These are phyloP conservation scores for Gossypium lobatum DNA, from an alignment of 441 rosid species.

Conservation along the genomic window DNA sequence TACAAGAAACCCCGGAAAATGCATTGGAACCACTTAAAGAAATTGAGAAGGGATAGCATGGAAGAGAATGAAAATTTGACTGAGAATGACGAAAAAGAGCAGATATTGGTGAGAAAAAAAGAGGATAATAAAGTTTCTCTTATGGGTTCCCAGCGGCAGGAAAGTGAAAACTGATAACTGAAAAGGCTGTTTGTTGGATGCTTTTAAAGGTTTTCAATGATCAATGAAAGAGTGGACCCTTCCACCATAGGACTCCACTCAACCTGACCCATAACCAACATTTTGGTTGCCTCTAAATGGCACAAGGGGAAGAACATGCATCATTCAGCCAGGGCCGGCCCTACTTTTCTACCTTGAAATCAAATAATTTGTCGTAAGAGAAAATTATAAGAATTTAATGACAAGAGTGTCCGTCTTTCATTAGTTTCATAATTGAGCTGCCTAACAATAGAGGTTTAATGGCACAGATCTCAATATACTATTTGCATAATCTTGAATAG, in stretches of 20 bases:
- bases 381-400: neutral
- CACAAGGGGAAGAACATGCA: conserved; percentile 4
- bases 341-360: neutral
- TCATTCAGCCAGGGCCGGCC: neutral
- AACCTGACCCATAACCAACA: conserved; percentile 7
- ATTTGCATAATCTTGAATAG: no score
- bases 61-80: neutral
- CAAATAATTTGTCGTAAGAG: neutral
- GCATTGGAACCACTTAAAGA: neutral
- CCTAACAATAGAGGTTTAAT: neutral
- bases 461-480: neutral
- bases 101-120: neutral
- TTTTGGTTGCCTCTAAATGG: conserved; percentile 16
- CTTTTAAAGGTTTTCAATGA: conserved; percentile 31
- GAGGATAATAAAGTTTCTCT: conserved; percentile 13
- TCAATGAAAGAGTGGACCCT: conserved; percentile 23
- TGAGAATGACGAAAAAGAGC: neutral
- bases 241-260: conserved; percentile 14
- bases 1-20: neutral
- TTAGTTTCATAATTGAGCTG: neutral
- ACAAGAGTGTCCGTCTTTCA: neutral
- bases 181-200: conserved; percentile 21
- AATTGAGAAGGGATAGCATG: conserved; percentile 1
- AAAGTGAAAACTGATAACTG: conserved; percentile 13
- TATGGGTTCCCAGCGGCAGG: neutral